Conservation (phyloP, 768 basidiomycete species). For the Trametes cubensis region DNA sequence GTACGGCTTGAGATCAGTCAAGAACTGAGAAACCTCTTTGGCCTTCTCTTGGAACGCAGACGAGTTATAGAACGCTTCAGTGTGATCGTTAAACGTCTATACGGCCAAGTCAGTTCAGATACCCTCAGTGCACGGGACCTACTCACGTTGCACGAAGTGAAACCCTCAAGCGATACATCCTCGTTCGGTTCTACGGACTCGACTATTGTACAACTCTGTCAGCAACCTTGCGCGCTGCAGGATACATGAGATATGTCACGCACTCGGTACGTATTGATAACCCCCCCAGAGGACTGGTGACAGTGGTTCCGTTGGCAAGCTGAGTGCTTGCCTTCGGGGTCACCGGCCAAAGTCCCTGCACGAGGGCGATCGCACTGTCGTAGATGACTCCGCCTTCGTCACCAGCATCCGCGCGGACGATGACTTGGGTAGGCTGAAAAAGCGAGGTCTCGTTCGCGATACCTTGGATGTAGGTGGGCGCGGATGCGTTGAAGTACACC, state of each 20-base stretch:
- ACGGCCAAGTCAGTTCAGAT: background rate
- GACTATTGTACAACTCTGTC: constrained; percentile 39
- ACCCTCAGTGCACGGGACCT: constrained; percentile 4
- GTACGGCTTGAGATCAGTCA: constrained; percentile 51
- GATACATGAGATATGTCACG: constrained; percentile 14
- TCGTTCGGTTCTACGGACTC: constrained; percentile 64
- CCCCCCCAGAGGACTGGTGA: constrained; percentile 64
- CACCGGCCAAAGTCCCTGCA: constrained; percentile 70
- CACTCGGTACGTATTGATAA: constrained; percentile 61
- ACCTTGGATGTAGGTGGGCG: constrained; percentile 53
- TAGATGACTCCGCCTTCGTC: constrained; percentile 70
- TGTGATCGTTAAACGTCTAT: constrained; percentile 37
- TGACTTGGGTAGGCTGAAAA: constrained; percentile 44
- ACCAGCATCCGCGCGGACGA: constrained; percentile 65
- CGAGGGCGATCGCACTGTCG: constrained; percentile 65
- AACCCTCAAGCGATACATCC: constrained; percentile 69
- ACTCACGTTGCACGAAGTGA: constrained; percentile 56
- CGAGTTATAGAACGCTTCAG: constrained; percentile 58
- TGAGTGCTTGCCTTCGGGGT: constrained; percentile 49
- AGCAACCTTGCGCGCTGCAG: background rate
- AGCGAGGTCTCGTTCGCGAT: constrained; percentile 33
- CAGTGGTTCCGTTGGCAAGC: constrained; percentile 65
- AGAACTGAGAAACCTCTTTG: constrained; percentile 49
- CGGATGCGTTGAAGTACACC: constrained; percentile 56
- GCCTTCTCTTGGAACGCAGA: constrained; percentile 49